Evolutionary conservation across 495 filamentous ascomycete genomes (phyloP), one percentile per base, ranked within the genome.

Genomic region (Penicillium steckii): DNA sequence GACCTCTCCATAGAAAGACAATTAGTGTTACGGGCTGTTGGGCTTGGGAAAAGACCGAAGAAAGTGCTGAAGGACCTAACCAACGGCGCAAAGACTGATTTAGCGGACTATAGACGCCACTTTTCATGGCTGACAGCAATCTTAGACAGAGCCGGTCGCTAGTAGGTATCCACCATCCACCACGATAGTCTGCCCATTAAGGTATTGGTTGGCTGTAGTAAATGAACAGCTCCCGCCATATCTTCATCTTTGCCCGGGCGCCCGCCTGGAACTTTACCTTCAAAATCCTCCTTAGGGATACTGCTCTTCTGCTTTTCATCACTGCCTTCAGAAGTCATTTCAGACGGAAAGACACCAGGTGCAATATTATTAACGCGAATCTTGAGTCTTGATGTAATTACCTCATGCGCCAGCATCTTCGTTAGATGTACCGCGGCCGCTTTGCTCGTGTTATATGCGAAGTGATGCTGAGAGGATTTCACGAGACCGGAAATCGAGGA

Each of bases 381-480:
- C 4, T 10, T 4, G 5, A 27, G 26, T 10, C 10, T 27, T 4
- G 26, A 27, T 5, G 26, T 27, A 4, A 27, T 27, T 27, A 27
- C 26, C 33, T 38, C 33, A 13, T 38, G 17, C n/a, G 13, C 13
- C 24, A 29, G 21, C 26, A 47, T 26, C 30, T 47, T 26, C 12
- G 15, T 47, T 13, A 47, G 24, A 32, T 42, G 40, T 41, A 42
- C 1, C 3, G n/a, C 52, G 1, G 71, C 73, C n/a, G 57, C 72
- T 54, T 75, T 76, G 56, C 54, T 62, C 1, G 69, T 54, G 44
- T 75, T 76, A 60, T 75, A 72, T 1, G 65, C 62, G 55, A 72
- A 74, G 48, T 75, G 73, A 21, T 57, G 58, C 49, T 75, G 71
- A 2, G 68, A 61, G 26, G 64, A 64, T 18, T 61, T 54, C 4